Base-by-base conservation (phyloP, 2,329 filamentous ascomycete species). In the Xylaria multiplex region DNA sequence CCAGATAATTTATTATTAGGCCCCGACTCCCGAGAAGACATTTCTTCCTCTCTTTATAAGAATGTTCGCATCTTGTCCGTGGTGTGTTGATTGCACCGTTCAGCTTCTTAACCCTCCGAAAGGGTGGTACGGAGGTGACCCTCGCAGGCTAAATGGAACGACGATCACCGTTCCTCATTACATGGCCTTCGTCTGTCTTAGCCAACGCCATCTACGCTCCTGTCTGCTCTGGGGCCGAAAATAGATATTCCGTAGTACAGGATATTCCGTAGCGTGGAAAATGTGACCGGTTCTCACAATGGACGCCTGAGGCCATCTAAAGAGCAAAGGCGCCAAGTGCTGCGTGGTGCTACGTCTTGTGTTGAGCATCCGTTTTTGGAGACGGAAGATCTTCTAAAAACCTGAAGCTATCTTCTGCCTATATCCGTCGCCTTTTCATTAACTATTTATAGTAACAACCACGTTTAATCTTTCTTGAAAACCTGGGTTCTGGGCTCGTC, bases 101-200 rank as follows among this genome's bases (percentile, higher is more conserved):
- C 3, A 27, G 27, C 27, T 27, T 24, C 52, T 48, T 46, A 55
- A 19, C 46, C 40, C 65, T 59, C 66, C 66, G 32, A 62, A 68
- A 54, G 54, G 48, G 66, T 55, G 55, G 56, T 37, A 48, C 66
- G 66, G 66, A 68, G 42, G 54, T 49, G 55, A 43, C 22, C 42
- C 40, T 66, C 63, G 50, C 63, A 68, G 66, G 66, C 66, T 68
- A 68, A 68, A 68, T 66, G 59, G 55, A 56, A 68, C 7, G 16
- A 59, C 37, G 30, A 37, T 49, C 45, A 61, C 45, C 49, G 24
- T 43, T 45, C 42, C 43, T 48, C 42, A 62, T 62, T 49, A 22
- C 32, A 35, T 43, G 48, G 40, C 22, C 35, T 53, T 53, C 22
- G 35, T 40, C 46, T 37, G 37, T 57, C 66, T 64, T 64, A 61